Conservation (phyloP, 2,329 filamentous ascomycete genomes). For the Xylaria sp. region DNA sequence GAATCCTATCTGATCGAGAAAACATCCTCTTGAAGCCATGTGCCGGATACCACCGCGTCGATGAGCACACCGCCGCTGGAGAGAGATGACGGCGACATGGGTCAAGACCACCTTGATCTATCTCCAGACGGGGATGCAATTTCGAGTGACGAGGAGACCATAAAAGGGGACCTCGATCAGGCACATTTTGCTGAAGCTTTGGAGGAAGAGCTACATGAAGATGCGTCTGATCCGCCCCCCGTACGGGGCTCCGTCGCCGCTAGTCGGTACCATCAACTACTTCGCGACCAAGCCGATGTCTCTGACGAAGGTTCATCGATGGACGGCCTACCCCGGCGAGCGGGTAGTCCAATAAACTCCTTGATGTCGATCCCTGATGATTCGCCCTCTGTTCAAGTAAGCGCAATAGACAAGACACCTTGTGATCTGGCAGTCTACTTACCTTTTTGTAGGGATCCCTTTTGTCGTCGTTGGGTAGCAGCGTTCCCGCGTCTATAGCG, state of each 20-base stretch:
- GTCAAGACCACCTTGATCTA: slow-evolving; percentile 52
- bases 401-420: slow-evolving; percentile 11
- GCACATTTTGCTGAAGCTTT: slow-evolving; percentile 44
- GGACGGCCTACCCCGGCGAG: slow-evolving; percentile 58
- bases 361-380: slow-evolving; percentile 79
- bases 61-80: slow-evolving; percentile 40
- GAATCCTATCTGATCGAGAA: background rate
- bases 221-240: slow-evolving; percentile 32
- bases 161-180: slow-evolving; percentile 46
- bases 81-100: slow-evolving; percentile 51
- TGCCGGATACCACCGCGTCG: slow-evolving; percentile 33
- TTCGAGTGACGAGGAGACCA: slow-evolving; percentile 51
- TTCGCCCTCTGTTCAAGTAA: slow-evolving; percentile 80
- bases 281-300: slow-evolving; percentile 51
- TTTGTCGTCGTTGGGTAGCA: slow-evolving; percentile 73
- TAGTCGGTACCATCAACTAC: slow-evolving; percentile 53
- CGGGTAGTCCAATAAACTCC: slow-evolving; percentile 72
- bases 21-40: slow-evolving; percentile 34
- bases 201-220: slow-evolving; percentile 44
- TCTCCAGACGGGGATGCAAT: slow-evolving; percentile 47
- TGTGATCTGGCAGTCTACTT: slow-evolving; percentile 11
- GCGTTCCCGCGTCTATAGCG: slow-evolving; percentile 70
- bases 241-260: slow-evolving; percentile 46
- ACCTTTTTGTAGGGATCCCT: slow-evolving; percentile 58
- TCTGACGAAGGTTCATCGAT: slow-evolving; percentile 59